Evolutionary conservation across 2,329 filamentous ascomycete genomes (phyloP).

Genomic region (Diaporthe citri): DNA sequence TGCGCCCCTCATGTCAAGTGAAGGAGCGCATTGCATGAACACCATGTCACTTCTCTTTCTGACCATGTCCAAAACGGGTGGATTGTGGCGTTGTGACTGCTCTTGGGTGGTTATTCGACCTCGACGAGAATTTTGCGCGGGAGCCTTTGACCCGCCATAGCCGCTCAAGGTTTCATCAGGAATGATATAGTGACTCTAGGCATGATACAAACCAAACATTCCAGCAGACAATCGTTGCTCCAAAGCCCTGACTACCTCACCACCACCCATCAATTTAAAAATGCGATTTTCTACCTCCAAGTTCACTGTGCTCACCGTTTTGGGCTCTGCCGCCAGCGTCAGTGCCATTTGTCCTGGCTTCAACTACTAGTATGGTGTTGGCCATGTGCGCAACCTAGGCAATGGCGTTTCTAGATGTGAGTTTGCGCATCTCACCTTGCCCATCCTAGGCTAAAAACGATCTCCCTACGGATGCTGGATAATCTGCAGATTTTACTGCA

Average conservation of each 20-base stretch:
- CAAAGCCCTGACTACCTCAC: background rate
- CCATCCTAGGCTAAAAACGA: background rate
- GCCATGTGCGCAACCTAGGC: background rate
- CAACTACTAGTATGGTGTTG: no score
- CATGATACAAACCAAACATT: background rate
- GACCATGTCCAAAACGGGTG: background rate
- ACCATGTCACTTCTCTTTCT: no score
- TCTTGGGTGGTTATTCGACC: background rate
- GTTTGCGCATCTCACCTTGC: background rate
- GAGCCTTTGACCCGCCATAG: background rate
- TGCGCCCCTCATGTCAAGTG: no score
- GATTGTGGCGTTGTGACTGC: background rate
- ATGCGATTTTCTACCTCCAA: background rate
- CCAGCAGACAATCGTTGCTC: background rate
- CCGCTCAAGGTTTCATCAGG: background rate
- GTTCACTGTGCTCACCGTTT: background rate
- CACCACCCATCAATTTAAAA: background rate
- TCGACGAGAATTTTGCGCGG: background rate
- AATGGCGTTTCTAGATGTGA: background rate
- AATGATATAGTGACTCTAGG: background rate
- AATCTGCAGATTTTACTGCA: background rate
- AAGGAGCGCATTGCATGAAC: no score
- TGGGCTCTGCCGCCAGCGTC: background rate
- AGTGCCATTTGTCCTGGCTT: background rate
- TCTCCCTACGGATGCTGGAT: no score